Percentiles rank a stretch among this genome's conserved stretches.
Conservation (phyloP, 1,284 basidiomycete species). For the Malassezia obtusa region DNA sequence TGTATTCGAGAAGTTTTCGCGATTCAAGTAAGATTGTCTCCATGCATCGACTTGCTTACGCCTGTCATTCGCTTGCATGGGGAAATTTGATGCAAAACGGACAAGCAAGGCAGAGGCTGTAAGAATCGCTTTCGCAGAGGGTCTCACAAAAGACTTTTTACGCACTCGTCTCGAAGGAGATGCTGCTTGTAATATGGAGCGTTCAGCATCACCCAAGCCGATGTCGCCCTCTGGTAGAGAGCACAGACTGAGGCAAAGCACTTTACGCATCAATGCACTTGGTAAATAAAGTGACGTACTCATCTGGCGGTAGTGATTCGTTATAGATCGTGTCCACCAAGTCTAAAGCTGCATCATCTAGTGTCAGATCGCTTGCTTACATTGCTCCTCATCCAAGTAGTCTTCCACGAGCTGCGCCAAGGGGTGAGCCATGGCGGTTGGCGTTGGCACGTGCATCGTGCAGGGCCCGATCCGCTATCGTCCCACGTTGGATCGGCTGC, state of each 20-base stretch:
- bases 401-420: slow-evolving; percentile 15
- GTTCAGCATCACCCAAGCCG: background rate
- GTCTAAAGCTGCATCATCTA: slow-evolving; percentile 11
- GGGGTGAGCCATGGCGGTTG: background rate
- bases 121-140: background rate
- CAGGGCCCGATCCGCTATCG: slow-evolving; percentile 18
- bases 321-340: slow-evolving; percentile 1
- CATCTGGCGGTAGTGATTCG: background rate
- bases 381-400: slow-evolving; percentile 17
- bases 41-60: background rate
- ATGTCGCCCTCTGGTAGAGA: background rate
- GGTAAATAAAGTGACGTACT: background rate
- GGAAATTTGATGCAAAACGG: background rate
- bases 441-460: slow-evolving; percentile 3
- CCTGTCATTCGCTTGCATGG: background rate
- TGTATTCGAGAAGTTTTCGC: background rate
- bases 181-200: background rate
- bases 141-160: background rate
- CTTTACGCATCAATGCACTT: background rate
- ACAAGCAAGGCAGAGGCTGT: background rate
- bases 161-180: background rate
- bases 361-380: slow-evolving; percentile 2
- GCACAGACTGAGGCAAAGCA: background rate
- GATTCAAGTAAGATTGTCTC: background rate
- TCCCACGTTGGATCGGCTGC: slow-evolving; percentile 18